phyloP scores from a whole-genome alignment of 2,329 filamentous ascomycete genomes.

The Drechslera avenae region DNA sequence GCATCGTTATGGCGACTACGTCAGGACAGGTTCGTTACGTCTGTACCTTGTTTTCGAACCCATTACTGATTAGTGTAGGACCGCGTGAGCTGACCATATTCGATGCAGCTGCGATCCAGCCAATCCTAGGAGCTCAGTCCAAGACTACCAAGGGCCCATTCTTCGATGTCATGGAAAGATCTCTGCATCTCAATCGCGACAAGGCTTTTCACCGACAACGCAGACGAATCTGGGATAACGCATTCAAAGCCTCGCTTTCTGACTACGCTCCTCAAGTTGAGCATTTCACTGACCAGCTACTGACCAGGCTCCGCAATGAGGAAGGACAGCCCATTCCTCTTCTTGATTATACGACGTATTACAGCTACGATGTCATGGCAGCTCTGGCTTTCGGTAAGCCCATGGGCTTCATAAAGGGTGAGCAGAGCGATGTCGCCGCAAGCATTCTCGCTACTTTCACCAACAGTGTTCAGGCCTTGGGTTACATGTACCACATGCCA shows the following conservation, averaged over 20 bases:
- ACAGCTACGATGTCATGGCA: slow-evolving; percentile 55
- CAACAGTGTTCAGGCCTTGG: slow-evolving; percentile 26
- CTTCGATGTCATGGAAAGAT: slow-evolving; percentile 30
- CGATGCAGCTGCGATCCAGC: slow-evolving; percentile 27
- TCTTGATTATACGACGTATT: slow-evolving; percentile 50
- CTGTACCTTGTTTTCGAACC: neutral
- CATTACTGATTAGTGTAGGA: slow-evolving; percentile 15
- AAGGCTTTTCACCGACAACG: slow-evolving; percentile 31
- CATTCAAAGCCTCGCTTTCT: slow-evolving; percentile 33
- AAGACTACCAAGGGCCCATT: slow-evolving; percentile 34
- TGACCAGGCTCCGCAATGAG: slow-evolving; percentile 20
- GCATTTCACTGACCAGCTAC: slow-evolving; percentile 29
- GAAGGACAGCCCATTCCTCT: slow-evolving; percentile 45
- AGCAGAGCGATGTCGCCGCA: slow-evolving; percentile 29
- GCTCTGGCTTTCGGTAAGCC: slow-evolving; percentile 52
- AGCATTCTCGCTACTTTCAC: slow-evolving; percentile 42
- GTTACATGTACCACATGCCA: slow-evolving; percentile 33
- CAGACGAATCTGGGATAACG: slow-evolving; percentile 38
- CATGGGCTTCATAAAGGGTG: slow-evolving; percentile 48
- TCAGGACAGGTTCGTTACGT: slow-evolving; percentile 26
- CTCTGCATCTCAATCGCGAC: slow-evolving; percentile 35
- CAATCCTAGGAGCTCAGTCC: slow-evolving; percentile 27
- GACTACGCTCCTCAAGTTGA: slow-evolving; percentile 30
- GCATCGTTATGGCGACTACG: slow-evolving; percentile 31
- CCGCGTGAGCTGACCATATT: slow-evolving; percentile 34